Base-by-base conservation (phyloP, 768 basidiomycete genomes). In the Boletus rufocinnamomeus region DNA sequence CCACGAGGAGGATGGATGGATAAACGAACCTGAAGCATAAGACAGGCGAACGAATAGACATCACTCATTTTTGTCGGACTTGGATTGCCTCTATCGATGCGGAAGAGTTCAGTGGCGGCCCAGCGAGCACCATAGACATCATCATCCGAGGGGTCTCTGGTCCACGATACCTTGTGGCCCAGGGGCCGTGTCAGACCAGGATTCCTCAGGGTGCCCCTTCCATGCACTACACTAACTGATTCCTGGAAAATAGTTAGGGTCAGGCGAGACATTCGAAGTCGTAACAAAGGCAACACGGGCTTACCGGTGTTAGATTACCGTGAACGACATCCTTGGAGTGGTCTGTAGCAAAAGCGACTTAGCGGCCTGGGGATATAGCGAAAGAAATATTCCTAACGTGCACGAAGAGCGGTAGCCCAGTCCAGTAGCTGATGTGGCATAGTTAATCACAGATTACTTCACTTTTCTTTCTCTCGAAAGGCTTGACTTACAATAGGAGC, bases 31-130 rank as follows among this genome's bases (percentile, higher is more conserved):
- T 63, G 62, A 14, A 63, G 62, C 61, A 59, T 59, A 6, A 63
- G 56, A 19, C 62, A 63, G 11, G 35, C 61, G 13, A 63, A 63
- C 6, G 62, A 63, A 27, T 63, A 63, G 23, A 63, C 46, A 8
- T 63, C 62, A 8, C 61, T 54, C 62, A 63, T 63, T 30, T 28
- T 52, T 21, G 62, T 63, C 14, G 61, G 56, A 2, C 1, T 14
- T 23, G 28, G 32, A 47, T 51, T 19, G n/a, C 23, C 35, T 7
- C 34, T 3, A 2, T 63, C 53, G 2, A 54, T 16, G 5, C 19
- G 17, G 50, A 63, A 63, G 16, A 63, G 27, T 13, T 63, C 62
- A 6, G 53, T n/a, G 19, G 62, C 62, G 6, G 56, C 50, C 62
- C 62, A 63, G 34, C 62, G 62, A 35, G 56, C 62, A 30, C 49